phyloP scores from a whole-genome alignment of 2,329 filamentous ascomycete species.

The Parasarocladium wereldwijsianum region DNA sequence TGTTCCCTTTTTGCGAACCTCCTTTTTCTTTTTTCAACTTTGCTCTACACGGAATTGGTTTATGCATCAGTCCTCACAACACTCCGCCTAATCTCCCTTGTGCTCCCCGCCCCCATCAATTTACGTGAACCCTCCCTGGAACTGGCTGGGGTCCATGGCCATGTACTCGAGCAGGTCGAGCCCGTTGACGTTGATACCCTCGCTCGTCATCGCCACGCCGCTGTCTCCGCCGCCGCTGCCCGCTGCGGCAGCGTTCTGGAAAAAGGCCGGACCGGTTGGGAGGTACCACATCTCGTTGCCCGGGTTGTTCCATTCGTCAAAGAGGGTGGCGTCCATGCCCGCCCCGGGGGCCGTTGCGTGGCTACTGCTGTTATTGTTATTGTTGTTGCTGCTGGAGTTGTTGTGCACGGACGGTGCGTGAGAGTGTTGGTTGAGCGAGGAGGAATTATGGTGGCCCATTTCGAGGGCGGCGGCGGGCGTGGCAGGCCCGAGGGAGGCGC shows the following conservation, averaged over 20 bases:
- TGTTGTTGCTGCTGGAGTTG: slow-evolving; percentile 2
- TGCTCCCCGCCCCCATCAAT: too few relatives aligned
- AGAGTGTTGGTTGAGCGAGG: too few relatives aligned
- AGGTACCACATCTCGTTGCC: slow-evolving; percentile 54
- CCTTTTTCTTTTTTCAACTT: too few relatives aligned
- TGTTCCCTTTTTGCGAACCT: too few relatives aligned
- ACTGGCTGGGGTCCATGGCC: slow-evolving; percentile 39
- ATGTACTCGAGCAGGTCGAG: slow-evolving; percentile 54
- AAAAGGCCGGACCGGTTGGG: slow-evolving; percentile 47
- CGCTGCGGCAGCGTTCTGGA: slow-evolving; percentile 44
- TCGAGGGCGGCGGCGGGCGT: slow-evolving; percentile 30
- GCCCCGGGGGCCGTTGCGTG: slow-evolving; percentile 5
- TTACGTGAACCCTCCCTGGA: too few relatives aligned
- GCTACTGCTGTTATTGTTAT: not conserved
- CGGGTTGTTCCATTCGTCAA: slow-evolving; percentile 40
- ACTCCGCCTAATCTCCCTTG: slow-evolving; percentile 1
- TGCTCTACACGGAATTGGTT: too few relatives aligned
- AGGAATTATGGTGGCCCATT: slow-evolving; percentile 7
- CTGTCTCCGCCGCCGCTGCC: slow-evolving; percentile 26
- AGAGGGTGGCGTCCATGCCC: slow-evolving; percentile 25
- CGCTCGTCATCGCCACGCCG: slow-evolving; percentile 50
- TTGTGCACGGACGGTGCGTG: too few relatives aligned
- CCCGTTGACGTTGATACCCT: slow-evolving; percentile 52
- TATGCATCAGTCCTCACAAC: too few relatives aligned
- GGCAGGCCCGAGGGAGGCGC: slow-evolving; percentile 32